Evolutionary conservation across 192 early-diverging fungal genomes (phyloP), one percentile per base, ranked within the genome.

Genomic region (Thamnidium elegans): DNA sequence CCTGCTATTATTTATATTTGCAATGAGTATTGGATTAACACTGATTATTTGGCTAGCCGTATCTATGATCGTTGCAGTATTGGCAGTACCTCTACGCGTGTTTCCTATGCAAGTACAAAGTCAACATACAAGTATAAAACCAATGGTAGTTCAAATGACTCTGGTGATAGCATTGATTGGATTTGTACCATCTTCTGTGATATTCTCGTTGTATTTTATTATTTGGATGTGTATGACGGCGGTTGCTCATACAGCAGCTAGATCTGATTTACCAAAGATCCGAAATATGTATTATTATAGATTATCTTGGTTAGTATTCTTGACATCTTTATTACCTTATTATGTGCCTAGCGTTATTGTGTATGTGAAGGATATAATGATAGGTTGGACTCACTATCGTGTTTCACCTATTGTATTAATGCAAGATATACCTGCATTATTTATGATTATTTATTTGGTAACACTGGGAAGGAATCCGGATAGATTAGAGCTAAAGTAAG

Each of bases 241-340:
- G 2, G 20, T 50, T 54, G 36, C 36, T 9, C 23, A 23, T 7
- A 13, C 20, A 30, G 42, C 21, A 31, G 51, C 39, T 19, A 20
- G 19, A 59, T 23, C 10, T 23, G 48, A 63, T 59, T n/a, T 63
- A 42, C 48, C 46, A 17, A 11, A 46, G 31, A 50, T 51, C 39
- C 61, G 21, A 19, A 50, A 64, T n/a, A 30, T 36, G 0, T 64
- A 64, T 44, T 13, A 44, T 20, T 64, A 54, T 17, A 32, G 34
- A 39, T 50, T 50, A 13, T 53, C 63, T 15, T 52, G 48, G 31
- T 11, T 64, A 23, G 26, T 64, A 11, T 53, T 55, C 23, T 44
- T 64, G 13, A 54, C 42, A 8, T 30, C 50, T 6, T 17, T 64
- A 36, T n/a, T 64, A 30, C 63, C 63, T 53, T 64, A 52, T 4